Conservation (phyloP, 306 rosid species). For the Citrullus colocynthis region DNA sequence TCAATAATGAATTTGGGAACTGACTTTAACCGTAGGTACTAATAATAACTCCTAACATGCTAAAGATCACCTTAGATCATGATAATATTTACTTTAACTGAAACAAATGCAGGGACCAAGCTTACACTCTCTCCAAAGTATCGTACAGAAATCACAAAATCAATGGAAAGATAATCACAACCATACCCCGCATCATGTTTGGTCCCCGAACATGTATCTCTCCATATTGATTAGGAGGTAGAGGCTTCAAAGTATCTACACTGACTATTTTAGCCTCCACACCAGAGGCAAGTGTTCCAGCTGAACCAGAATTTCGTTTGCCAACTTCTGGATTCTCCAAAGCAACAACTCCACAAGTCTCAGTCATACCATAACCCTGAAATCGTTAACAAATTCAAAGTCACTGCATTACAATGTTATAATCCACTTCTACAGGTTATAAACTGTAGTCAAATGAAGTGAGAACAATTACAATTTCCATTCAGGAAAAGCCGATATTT, state of each 20-base stretch:
- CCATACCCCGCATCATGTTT: conserved; percentile 69
- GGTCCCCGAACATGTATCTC: conserved; percentile 94
- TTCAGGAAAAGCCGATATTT: neutral
- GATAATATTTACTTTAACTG: neutral
- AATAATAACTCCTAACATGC: neutral
- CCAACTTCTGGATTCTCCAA: conserved; percentile 40
- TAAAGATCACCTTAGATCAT: neutral
- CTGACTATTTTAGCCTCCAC: conserved; percentile 69
- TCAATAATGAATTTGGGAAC: neutral
- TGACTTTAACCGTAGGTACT: neutral
- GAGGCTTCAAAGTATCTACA: conserved; percentile 66
- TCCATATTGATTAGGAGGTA: conserved; percentile 73
- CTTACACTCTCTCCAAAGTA: neutral
- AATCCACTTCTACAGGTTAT: neutral
- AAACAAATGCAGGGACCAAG: neutral
- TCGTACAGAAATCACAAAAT: neutral
- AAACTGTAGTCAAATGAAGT: neutral
- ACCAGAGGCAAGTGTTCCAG: conserved; percentile 60
- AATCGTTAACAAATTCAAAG: conserved; percentile 2
- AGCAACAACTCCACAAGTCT: conserved; percentile 63
- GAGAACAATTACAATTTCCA: neutral
- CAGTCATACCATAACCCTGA: conserved; percentile 96
- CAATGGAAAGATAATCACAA: neutral
- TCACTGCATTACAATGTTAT: neutral
- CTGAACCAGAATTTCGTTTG: conserved; percentile 46